A percentile compares a stretch with the other conserved stretches of the same genome.
These are phyloP conservation scores for Stephanodiscus triporus DNA, from an alignment of 108 stramenopile species.

Conservation along the genomic window DNA sequence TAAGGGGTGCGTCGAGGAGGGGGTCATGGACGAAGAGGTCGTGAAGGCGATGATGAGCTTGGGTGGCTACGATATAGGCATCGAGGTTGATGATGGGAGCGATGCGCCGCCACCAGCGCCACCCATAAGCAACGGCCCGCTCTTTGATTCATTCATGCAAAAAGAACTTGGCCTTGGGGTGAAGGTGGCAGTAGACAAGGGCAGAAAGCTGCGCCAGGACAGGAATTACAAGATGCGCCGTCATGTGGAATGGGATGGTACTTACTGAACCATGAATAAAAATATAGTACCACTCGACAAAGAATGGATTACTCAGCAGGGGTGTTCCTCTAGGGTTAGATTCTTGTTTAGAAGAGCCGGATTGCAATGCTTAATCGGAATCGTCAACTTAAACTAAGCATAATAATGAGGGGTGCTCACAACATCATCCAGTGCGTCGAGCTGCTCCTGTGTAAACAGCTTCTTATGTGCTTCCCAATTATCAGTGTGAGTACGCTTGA, in stretches of 20 bases:
- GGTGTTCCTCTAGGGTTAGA: not conserved
- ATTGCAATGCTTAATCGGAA: not conserved
- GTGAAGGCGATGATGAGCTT: constrained; percentile 50
- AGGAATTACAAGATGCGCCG: constrained; percentile 53
- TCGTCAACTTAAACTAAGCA: constrained; percentile 51
- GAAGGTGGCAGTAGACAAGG: constrained; percentile 41
- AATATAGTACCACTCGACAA: not conserved
- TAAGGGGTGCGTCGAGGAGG: constrained; percentile 57
- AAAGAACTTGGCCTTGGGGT: constrained; percentile 40
- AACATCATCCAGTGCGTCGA: constrained; percentile 89
- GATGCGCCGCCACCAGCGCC: constrained; percentile 18
- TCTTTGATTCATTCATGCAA: constrained; percentile 50
- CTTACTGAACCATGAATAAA: constrained; percentile 15
- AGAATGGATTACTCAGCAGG: too few species aligned
- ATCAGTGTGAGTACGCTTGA: constrained; percentile 90
- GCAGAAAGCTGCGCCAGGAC: constrained; percentile 37
- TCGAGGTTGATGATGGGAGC: not conserved
- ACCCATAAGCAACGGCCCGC: constrained; percentile 45
- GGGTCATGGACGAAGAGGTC: constrained; percentile 60
- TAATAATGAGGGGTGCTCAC: constrained; percentile 92
- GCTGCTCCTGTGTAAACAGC: constrained; percentile 79
- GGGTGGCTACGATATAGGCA: constrained; percentile 28
- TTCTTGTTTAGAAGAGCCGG: not conserved
- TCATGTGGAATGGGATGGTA: constrained; percentile 51
- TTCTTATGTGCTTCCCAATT: constrained; percentile 87